phyloP scores from a whole-genome alignment of 768 basidiomycete genomes.

The Hygrophoropsis aurantiaca region DNA sequence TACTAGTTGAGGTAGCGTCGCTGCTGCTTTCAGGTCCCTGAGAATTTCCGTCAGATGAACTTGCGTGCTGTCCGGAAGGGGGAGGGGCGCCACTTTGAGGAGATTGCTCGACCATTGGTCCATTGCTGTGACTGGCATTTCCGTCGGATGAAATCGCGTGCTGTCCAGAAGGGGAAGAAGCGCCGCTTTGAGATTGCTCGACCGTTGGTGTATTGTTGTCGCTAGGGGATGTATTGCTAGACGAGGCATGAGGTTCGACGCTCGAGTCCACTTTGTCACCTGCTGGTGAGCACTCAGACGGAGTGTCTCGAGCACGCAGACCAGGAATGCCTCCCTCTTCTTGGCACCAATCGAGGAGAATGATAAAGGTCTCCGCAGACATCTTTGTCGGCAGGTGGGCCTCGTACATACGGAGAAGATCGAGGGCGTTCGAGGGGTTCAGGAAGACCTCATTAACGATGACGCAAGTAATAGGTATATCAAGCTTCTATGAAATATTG shows the following conservation, averaged over 20 bases:
- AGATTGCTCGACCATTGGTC: no score
- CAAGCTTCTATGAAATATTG: constrained; percentile 5
- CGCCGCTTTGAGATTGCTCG: no score
- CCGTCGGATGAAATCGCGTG: background rate
- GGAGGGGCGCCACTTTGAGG: no score
- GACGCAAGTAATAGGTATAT: constrained; percentile 18
- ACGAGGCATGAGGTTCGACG: background rate
- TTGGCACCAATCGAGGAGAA: constrained; percentile 29
- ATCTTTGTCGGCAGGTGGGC: constrained; percentile 21
- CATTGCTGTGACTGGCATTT: background rate
- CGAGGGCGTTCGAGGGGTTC: constrained; percentile 18
- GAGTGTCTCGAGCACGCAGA: constrained; percentile 22
- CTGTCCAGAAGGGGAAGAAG: background rate
- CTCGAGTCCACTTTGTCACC: background rate
- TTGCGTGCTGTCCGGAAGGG: no score
- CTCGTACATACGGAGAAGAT: constrained; percentile 20
- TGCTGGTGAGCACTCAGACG: constrained; percentile 10
- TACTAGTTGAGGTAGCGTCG: no score
- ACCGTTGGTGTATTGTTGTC: no score
- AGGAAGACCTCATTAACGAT: constrained; percentile 27
- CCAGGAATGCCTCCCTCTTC: constrained; percentile 9
- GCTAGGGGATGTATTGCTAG: no score
- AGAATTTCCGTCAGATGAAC: no score
- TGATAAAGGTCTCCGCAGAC: constrained; percentile 18
- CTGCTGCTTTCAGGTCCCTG: no score